Evolutionary conservation across 192 early-diverging fungal genomes (phyloP).

Genomic region (Spizellomyces sp.): DNA sequence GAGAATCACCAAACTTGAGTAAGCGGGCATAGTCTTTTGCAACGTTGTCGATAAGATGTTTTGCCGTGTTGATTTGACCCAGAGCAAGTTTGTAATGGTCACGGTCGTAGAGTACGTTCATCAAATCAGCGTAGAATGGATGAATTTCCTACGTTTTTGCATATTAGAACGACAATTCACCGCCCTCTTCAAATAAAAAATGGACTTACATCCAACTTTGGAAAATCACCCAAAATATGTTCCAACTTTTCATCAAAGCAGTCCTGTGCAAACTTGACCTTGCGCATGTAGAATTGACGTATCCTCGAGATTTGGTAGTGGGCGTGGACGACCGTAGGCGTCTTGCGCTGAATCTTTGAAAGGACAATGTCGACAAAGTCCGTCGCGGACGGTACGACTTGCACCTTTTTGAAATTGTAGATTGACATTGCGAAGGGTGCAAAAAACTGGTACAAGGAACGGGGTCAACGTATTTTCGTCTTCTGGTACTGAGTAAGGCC

Average conservation of each 20-base stretch:
- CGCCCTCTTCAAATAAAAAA: conserved; percentile 93
- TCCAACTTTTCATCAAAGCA: conserved; percentile 96
- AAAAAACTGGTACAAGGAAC: too few relatives aligned
- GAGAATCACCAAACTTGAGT: conserved; percentile 99
- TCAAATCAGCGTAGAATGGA: conserved; percentile 99
- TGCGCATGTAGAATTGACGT: conserved; percentile 98
- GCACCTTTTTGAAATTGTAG: conserved; percentile 99
- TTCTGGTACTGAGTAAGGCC: too few relatives aligned
- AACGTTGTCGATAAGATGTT: conserved; percentile 94
- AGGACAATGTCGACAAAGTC: conserved; percentile 99
- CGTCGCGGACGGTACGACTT: conserved; percentile 84
- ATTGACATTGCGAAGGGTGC: conserved; percentile 46
- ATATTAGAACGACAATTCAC: conserved; percentile 89
- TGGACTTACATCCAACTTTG: conserved; percentile 81
- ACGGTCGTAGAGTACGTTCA: conserved; percentile 99
- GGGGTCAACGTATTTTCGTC: too few relatives aligned
- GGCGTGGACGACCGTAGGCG: conserved; percentile 93
- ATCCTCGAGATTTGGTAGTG: conserved; percentile 98
- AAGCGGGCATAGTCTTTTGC: conserved; percentile 97
- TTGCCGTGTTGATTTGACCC: conserved; percentile 97
- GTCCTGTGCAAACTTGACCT: conserved; percentile 98
- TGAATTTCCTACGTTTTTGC: conserved; percentile 99
- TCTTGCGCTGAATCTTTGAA: conserved; percentile 98
- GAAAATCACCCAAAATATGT: conserved; percentile 92
- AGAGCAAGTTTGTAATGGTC: conserved; percentile 99